Conservation (phyloP, 2,329 filamentous ascomycete species). For the Paramyrothecium sp. region DNA sequence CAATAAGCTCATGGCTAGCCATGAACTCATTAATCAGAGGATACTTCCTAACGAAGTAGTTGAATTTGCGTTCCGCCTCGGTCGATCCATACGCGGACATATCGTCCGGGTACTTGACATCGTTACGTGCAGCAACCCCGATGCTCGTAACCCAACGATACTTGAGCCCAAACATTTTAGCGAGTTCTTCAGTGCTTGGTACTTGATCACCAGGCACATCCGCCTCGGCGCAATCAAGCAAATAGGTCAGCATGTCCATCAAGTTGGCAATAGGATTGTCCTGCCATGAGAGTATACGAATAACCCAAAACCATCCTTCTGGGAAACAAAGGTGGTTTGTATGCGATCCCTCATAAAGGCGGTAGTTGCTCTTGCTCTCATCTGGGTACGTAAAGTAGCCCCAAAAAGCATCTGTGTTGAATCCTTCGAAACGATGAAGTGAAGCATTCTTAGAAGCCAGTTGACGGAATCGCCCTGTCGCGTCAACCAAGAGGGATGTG, state of each 20-base stretch:
- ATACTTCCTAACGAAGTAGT: slow-evolving; percentile 3
- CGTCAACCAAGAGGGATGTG: background rate
- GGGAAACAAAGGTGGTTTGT: background rate
- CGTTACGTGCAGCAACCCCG: slow-evolving; percentile 2
- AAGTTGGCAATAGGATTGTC: slow-evolving; percentile 1
- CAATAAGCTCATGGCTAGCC: slow-evolving; percentile 1
- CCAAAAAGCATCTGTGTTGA: background rate
- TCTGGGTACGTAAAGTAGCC: background rate
- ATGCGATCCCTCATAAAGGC: background rate
- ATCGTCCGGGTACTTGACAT: slow-evolving; percentile 4
- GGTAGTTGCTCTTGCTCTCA: background rate
- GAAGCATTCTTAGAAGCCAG: background rate
- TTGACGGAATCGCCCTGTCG: background rate
- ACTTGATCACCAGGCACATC: slow-evolving; percentile 1
- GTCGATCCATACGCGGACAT: slow-evolving; percentile 2
- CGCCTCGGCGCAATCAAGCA: slow-evolving; percentile 3
- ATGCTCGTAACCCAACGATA: slow-evolving; percentile 2
- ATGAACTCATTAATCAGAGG: slow-evolving; percentile 2
- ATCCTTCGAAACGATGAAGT: background rate
- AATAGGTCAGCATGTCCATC: slow-evolving; percentile 4
- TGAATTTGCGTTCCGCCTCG: slow-evolving; percentile 3
- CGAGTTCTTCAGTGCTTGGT: slow-evolving; percentile 3
- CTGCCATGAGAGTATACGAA: background rate
- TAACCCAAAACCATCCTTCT: background rate
- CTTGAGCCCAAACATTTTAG: slow-evolving; percentile 1